Conservation (phyloP, 2,329 filamentous ascomycete species). For the Aspergillus latus region DNA sequence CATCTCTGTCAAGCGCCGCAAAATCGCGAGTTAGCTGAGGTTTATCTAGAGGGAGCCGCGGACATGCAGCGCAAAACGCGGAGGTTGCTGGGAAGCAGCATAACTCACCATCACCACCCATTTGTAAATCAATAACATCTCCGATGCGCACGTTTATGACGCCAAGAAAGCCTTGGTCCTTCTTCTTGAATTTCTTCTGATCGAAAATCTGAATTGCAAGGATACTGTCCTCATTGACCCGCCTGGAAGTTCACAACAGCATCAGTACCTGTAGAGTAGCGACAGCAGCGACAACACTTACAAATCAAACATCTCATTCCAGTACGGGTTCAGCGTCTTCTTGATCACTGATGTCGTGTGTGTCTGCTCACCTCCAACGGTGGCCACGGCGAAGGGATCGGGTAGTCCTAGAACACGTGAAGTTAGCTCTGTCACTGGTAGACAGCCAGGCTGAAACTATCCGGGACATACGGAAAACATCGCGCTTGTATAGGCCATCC, state of each 20-base stretch:
- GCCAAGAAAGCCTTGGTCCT: constrained; percentile 97
- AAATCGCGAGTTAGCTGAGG: constrained; percentile 15
- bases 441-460: not conserved
- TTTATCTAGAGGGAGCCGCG: not conserved
- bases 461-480: constrained; percentile 85
- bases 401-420: constrained; percentile 70
- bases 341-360: constrained; percentile 97
- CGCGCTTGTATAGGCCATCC: constrained; percentile 96
- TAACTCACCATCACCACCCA: constrained; percentile 81
- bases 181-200: constrained; percentile 99
- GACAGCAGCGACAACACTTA: constrained; percentile 49
- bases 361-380: constrained; percentile 95
- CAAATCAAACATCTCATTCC: constrained; percentile 99
- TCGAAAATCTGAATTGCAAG: constrained; percentile 98
- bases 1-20: constrained; percentile 66
- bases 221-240: constrained; percentile 91
- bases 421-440: constrained; percentile 14
- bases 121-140: constrained; percentile 85
- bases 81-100: not conserved
- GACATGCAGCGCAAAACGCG: not conserved
- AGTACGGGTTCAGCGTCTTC: constrained; percentile 98
- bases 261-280: constrained; percentile 4
- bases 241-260: constrained; percentile 53
- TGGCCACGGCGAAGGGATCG: constrained; percentile 96
- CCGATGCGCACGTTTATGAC: constrained; percentile 97